Evolutionary conservation across 768 basidiomycete species (phyloP).

Genomic region (Peribolospora kevripleyi): DNA sequence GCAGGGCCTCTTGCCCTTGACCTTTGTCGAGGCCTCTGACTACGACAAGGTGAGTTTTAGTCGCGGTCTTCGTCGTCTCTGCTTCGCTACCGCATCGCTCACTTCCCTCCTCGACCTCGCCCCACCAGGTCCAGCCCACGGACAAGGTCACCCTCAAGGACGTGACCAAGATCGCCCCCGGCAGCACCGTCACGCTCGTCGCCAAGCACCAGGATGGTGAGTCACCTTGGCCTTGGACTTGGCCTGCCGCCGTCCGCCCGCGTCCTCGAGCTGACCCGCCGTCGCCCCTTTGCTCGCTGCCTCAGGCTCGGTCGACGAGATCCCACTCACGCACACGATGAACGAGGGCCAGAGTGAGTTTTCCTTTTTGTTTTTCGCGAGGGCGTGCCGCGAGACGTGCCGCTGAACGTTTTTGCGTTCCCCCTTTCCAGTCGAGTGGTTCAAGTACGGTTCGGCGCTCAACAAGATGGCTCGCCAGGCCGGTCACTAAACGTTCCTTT

Average conservation of each 20-base stretch:
- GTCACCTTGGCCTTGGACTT: slow-evolving; percentile 14
- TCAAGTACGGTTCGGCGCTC: slow-evolving; percentile 87
- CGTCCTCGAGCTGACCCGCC: neutral
- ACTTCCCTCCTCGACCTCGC: too few relatives aligned
- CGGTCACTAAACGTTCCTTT: slow-evolving; percentile 7
- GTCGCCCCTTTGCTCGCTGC: slow-evolving; percentile 3
- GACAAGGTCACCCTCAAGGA: slow-evolving; percentile 75
- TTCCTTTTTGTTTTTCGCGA: neutral
- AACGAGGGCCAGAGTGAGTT: slow-evolving; percentile 58
- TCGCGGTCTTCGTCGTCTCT: too few relatives aligned
- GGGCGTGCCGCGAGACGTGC: too few relatives aligned
- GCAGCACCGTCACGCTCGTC: slow-evolving; percentile 60
- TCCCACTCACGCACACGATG: slow-evolving; percentile 71
- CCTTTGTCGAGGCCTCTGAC: slow-evolving; percentile 68
- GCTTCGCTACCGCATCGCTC: too few relatives aligned
- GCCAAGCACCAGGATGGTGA: slow-evolving; percentile 60
- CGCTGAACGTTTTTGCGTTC: neutral
- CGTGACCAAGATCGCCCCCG: slow-evolving; percentile 63
- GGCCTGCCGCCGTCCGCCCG: neutral
- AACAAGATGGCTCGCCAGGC: slow-evolving; percentile 58
- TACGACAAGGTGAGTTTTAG: slow-evolving; percentile 46
- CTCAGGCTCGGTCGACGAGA: slow-evolving; percentile 25
- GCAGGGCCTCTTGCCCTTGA: slow-evolving; percentile 93
- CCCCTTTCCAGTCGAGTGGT: slow-evolving; percentile 42
- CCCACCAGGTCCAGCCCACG: slow-evolving; percentile 26